Evolutionary conservation across 208 protist genomes (phyloP).

Genomic region (Leishmania braziliensis): DNA sequence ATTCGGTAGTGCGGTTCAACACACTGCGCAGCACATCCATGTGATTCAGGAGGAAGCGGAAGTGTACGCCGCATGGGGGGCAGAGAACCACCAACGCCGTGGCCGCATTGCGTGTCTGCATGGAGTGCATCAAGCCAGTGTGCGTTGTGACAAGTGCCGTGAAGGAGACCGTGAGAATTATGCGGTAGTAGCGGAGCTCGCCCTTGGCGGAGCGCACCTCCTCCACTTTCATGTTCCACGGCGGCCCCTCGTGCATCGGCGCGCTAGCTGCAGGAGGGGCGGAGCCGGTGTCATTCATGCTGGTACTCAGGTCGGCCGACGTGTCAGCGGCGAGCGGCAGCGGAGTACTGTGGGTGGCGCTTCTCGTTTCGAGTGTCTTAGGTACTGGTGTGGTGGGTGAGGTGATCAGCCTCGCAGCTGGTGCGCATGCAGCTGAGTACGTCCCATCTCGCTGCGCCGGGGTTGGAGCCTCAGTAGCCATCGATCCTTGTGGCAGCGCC

Average conservation of each 20-base stretch:
- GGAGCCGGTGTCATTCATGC: not conserved
- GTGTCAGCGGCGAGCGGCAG: not conserved
- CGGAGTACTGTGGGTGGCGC: not conserved
- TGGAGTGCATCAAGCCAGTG: conserved; percentile 45
- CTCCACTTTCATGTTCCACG: conserved; percentile 59
- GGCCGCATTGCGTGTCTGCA: conserved; percentile 62
- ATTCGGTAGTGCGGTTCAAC: conserved; percentile 60
- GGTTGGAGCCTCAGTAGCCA: not conserved
- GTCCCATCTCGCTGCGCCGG: not conserved
- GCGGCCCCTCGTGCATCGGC: conserved; percentile 40
- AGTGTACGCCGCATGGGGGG: conserved; percentile 53
- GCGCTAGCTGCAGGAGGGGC: conserved; percentile 1
- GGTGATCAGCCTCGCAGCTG: not conserved
- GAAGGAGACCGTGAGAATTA: conserved; percentile 65
- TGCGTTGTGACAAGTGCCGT: conserved; percentile 52
- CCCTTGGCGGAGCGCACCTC: conserved; percentile 57
- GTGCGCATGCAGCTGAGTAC: not conserved
- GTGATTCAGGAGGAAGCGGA: conserved; percentile 61
- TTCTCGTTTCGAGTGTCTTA: not conserved
- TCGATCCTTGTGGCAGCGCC: not conserved
- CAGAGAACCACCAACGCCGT: conserved; percentile 67
- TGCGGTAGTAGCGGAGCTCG: conserved; percentile 55
- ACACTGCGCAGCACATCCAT: conserved; percentile 58
- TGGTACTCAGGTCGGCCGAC: not conserved
- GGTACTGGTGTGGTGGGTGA: conserved; percentile 7